Evolutionary conservation across 305 asterid species (phyloP).

Genomic region (Petunia hybrid): DNA sequence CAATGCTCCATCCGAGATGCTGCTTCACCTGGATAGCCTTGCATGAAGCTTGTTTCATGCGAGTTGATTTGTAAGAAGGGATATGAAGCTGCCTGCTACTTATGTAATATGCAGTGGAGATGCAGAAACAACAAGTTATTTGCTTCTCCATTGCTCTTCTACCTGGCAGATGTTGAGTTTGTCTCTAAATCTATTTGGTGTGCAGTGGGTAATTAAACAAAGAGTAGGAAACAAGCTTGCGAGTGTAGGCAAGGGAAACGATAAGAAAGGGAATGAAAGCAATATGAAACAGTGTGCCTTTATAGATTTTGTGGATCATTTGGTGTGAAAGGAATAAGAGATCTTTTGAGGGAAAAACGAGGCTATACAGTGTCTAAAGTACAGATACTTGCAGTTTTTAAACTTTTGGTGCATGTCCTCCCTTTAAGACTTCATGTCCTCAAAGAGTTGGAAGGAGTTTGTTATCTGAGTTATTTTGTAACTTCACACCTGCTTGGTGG

Average conservation of each 20-base stretch:
- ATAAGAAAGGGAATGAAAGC: constrained; percentile 18
- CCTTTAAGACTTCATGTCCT: background rate
- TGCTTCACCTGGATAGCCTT: too few relatives aligned
- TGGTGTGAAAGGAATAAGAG: constrained; percentile 13
- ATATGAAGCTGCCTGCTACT: constrained; percentile 1
- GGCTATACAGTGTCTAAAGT: background rate
- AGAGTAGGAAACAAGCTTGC: background rate
- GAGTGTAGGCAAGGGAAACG: constrained; percentile 20
- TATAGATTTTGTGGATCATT: background rate
- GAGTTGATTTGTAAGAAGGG: constrained; percentile 2
- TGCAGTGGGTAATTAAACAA: background rate
- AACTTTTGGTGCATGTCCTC: background rate
- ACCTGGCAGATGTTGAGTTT: constrained; percentile 1
- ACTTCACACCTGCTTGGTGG: constrained; percentile 11
- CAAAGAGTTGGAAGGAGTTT: background rate
- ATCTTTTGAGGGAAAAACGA: background rate
- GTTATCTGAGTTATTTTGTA: background rate
- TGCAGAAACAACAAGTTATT: constrained; percentile 5
- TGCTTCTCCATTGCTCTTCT: constrained; percentile 17
- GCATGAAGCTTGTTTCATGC: background rate
- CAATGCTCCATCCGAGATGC: too few relatives aligned
- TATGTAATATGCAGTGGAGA: constrained; percentile 3
- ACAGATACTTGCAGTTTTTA: background rate
- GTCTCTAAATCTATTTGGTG: constrained; percentile 21
- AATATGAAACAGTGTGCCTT: background rate